Percentiles rank a stretch among this genome's conserved stretches.
Evolutionary conservation across 371 early-diverging fungal genomes (phyloP).

Genomic region (Mucor indicus): DNA sequence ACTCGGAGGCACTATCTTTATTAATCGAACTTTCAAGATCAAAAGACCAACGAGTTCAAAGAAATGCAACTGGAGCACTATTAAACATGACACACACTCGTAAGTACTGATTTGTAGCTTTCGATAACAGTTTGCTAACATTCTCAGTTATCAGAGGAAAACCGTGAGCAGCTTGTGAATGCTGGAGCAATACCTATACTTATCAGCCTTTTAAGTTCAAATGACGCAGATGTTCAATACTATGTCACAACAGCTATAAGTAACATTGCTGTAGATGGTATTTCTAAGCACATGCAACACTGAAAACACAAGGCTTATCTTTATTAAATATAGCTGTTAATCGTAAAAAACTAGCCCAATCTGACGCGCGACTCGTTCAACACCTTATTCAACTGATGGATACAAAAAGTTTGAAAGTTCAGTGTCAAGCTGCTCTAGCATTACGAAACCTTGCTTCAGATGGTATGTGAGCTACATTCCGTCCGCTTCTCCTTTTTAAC

Average conservation of each 20-base stretch:
- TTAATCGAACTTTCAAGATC: constrained; percentile 79
- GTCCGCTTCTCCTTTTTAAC: neutral
- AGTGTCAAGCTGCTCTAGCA: constrained; percentile 88
- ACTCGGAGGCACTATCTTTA: constrained; percentile 78
- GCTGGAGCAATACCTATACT: constrained; percentile 86
- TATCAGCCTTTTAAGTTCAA: constrained; percentile 73
- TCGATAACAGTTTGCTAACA: too few relatives aligned
- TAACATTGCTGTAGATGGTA: constrained; percentile 90
- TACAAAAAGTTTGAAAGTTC: constrained; percentile 77
- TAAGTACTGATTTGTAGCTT: constrained; percentile 17
- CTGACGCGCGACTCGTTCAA: constrained; percentile 76
- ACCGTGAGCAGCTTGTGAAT: constrained; percentile 81
- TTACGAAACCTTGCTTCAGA: constrained; percentile 74
- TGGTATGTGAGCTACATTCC: too few relatives aligned
- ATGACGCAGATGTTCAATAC: constrained; percentile 87
- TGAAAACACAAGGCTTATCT: neutral
- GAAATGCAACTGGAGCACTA: constrained; percentile 91
- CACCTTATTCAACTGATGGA: constrained; percentile 78
- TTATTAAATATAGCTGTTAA: constrained; percentile 43
- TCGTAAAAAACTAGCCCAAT: constrained; percentile 71
- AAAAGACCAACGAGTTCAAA: constrained; percentile 83
- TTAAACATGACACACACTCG: constrained; percentile 93
- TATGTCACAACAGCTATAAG: constrained; percentile 91
- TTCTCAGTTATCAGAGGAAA: constrained; percentile 57
- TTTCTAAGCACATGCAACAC: neutral